These are phyloP conservation scores for Pseudozyma pruni DNA, from an alignment of 1,284 basidiomycete species.

Conservation along the genomic window DNA sequence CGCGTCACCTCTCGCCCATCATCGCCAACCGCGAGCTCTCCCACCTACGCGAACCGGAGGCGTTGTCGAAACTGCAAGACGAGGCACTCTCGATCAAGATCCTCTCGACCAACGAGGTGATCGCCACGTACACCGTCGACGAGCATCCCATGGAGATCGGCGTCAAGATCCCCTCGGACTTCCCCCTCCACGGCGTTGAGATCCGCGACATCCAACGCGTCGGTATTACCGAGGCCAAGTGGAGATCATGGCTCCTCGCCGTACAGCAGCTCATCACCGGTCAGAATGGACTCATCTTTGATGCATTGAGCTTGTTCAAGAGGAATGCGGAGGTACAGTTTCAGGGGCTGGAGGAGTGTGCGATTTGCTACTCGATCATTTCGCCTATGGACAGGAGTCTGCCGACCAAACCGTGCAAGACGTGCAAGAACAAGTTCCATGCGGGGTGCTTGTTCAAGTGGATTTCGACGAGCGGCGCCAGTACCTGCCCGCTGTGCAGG, in stretches of 20 bases:
- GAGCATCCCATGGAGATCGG: constrained; percentile 93
- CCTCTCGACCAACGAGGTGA: constrained; percentile 74
- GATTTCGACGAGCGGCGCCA: constrained; percentile 86
- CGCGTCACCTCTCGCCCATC: constrained; percentile 87
- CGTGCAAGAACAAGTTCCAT: constrained; percentile 94
- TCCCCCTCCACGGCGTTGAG: constrained; percentile 89
- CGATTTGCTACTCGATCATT: constrained; percentile 79
- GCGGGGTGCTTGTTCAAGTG: constrained; percentile 73
- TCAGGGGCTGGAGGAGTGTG: constrained; percentile 65
- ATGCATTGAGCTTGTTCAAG: constrained; percentile 92
- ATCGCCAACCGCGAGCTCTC: constrained; percentile 85
- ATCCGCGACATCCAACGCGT: constrained; percentile 85
- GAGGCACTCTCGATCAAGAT: constrained; percentile 79
- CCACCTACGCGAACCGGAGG: constrained; percentile 77
- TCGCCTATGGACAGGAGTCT: constrained; percentile 87
- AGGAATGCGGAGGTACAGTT: constrained; percentile 80
- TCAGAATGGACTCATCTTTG: constrained; percentile 89
- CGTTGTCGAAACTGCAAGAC: constrained; percentile 77
- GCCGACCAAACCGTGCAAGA: constrained; percentile 91
- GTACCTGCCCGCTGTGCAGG: constrained; percentile 90
- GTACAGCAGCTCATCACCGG: constrained; percentile 88
- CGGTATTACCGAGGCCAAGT: constrained; percentile 83
- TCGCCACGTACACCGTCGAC: constrained; percentile 81
- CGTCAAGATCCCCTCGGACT: constrained; percentile 86
- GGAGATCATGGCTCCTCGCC: constrained; percentile 92